These are phyloP conservation scores for Prasinococcaceae sp. DNA, from an alignment of 139 green algal genomes.

Conservation along the genomic window DNA sequence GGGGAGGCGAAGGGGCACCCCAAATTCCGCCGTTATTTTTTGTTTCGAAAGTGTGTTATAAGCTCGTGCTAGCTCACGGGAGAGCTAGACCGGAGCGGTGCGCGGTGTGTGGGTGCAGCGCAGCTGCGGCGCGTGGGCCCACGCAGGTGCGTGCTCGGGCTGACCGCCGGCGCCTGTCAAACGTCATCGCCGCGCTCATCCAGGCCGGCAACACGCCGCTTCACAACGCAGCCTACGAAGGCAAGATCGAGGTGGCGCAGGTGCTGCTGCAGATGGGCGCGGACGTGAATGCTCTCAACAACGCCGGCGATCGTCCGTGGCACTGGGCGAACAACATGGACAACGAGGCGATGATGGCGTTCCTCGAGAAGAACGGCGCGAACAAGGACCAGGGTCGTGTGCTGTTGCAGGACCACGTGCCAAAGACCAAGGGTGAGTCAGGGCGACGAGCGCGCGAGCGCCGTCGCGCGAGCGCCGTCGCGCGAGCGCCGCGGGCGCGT, in stretches of 20 bases:
- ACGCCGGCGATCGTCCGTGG: slow-evolving; percentile 72
- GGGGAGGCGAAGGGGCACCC: too few species aligned
- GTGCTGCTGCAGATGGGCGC: slow-evolving; percentile 70
- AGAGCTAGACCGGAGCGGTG: too few species aligned
- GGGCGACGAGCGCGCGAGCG: slow-evolving; percentile 21
- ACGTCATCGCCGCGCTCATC: too few species aligned
- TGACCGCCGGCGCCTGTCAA: too few species aligned
- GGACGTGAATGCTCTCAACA: slow-evolving; percentile 82
- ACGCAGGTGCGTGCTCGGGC: too few species aligned
- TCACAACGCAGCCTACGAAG: slow-evolving; percentile 62
- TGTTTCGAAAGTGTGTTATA: too few species aligned
- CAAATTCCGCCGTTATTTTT: too few species aligned
- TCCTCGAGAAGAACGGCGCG: slow-evolving; percentile 68
- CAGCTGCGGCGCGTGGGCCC: too few species aligned
- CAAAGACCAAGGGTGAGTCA: slow-evolving; percentile 69
- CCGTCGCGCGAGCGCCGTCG: not conserved
- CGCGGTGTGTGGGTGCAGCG: too few species aligned
- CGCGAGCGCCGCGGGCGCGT: too few species aligned
- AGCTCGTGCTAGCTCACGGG: too few species aligned
- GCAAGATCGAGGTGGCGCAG: slow-evolving; percentile 66
- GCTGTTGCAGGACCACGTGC: slow-evolving; percentile 81
- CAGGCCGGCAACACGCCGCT: slow-evolving; percentile 78
- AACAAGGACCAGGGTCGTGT: slow-evolving; percentile 53
- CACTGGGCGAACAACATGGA: slow-evolving; percentile 72
- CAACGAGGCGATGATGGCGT: slow-evolving; percentile 44